Conservation (phyloP, 306 rosid species). For the Erythrophleum fordii region DNA sequence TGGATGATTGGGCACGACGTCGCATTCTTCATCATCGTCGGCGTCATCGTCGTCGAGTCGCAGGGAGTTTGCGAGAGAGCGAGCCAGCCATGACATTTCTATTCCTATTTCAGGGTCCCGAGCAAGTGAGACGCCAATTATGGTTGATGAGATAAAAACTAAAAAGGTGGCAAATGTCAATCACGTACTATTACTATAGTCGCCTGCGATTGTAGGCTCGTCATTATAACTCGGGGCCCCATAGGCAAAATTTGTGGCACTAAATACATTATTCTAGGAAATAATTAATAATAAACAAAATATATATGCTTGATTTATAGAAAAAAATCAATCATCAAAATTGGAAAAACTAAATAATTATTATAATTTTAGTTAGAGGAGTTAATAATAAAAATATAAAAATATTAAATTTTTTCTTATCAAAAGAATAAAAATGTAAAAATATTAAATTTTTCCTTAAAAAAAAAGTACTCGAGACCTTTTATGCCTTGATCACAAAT, state of each 20-base stretch:
- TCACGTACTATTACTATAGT: neutral
- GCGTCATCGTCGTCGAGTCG: slow-evolving; percentile 57
- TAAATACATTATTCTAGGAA: neutral
- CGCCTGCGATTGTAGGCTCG: neutral
- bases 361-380: too few species aligned
- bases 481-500: too few species aligned
- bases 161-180: neutral
- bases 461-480: too few species aligned
- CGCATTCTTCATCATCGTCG: slow-evolving; percentile 39
- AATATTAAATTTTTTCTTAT: too few species aligned
- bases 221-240: neutral
- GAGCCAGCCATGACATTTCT: slow-evolving; percentile 88
- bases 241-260: neutral
- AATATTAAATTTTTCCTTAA: too few species aligned
- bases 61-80: slow-evolving; percentile 75
- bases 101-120: neutral
- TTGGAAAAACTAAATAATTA: too few species aligned
- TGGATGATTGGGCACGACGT: slow-evolving; percentile 36
- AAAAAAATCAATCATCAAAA: too few species aligned
- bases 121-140: neutral
- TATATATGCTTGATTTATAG: too few species aligned
- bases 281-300: too few species aligned
- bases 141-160: neutral
- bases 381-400: too few species aligned
- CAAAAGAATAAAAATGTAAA: too few species aligned